phyloP scores from a whole-genome alignment of 2,329 filamentous ascomycete species.

The Seiridium unicorne region DNA sequence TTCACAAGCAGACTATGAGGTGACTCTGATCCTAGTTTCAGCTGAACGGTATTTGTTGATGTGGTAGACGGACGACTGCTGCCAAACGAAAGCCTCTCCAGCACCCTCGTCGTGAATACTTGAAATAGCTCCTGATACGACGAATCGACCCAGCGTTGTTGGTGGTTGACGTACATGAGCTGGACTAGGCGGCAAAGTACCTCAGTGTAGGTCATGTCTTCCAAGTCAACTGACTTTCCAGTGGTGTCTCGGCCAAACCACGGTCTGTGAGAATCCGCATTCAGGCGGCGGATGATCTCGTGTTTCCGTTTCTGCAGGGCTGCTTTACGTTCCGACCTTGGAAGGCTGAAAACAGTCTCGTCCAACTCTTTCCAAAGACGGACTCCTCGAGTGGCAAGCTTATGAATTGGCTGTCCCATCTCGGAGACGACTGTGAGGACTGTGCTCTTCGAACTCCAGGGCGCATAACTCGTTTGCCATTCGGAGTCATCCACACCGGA shows the following conservation, averaged over 20 bases:
- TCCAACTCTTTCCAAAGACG: slow-evolving; percentile 99
- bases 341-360: slow-evolving; percentile 92
- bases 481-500: slow-evolving; percentile 76
- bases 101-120: slow-evolving; percentile 92
- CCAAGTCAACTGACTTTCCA: slow-evolving; percentile 66
- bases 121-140: slow-evolving; percentile 81
- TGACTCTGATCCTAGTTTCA: too few species aligned
- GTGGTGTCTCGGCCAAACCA: slow-evolving; percentile 80
- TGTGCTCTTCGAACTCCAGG: background rate
- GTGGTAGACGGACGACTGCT: background rate
- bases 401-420: slow-evolving; percentile 99
- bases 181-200: slow-evolving; percentile 85
- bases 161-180: slow-evolving; percentile 86
- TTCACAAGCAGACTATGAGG: background rate
- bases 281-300: slow-evolving; percentile 92
- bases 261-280: slow-evolving; percentile 93
- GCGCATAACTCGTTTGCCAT: slow-evolving; percentile 86
- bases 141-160: slow-evolving; percentile 85
- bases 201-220: slow-evolving; percentile 94
- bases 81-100: slow-evolving; percentile 75
- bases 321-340: slow-evolving; percentile 86
- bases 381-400: slow-evolving; percentile 93
- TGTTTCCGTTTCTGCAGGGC: slow-evolving; percentile 85
- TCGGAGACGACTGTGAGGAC: slow-evolving; percentile 96
- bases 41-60: background rate